Base-by-base conservation (phyloP, 2,329 filamentous ascomycete genomes). In the Fusarium newnesense region DNA sequence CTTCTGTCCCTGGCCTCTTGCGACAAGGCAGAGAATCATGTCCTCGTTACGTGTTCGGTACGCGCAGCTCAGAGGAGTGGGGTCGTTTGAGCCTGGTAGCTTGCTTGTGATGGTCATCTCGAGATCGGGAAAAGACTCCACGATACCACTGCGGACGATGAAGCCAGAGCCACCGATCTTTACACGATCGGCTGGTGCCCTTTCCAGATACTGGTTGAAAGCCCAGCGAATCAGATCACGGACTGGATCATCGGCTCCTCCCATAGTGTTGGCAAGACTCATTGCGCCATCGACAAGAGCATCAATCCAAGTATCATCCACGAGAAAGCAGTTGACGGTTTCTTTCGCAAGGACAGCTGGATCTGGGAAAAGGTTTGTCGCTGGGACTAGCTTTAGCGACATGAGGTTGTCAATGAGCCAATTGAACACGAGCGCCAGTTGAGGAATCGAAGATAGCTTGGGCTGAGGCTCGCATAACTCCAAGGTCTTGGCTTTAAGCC, bases 171-270 rank as follows among this genome's bases (percentile, higher is more conserved):
- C 52, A 11, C 52, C 52, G 2, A 56, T 56, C 10, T 43, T 21
- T 2, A 18, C 52, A 32, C 52, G 52, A 5, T 24, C 21, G 0
- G 52, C 52, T 15, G 52, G 52, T 10, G 52, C 37, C 11, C 6
- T 10, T 1, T 32, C 16, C 0, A 56, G 52, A 39, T 56, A 56
- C 21, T 11, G 1, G 6, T 56, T 56, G 0, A 56, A 43, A 1
- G 37, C 52, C 8, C 8, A 32, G 9, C 52, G 36, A 15, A 56
- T 56, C 0, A 24, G 52, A 24, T 56, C 52, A 1, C 52, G 52
- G 37, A 56, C 52, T 4, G 52, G 52, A 43, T 56, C 52, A 32
- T 13, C n/a, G 0, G 37, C 52, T 9, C 52, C 52, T 43, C 52
- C 52, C 52, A 56, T 56, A 10, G 37, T 56, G 6, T 56, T 56